Evolutionary conservation across 2,329 filamentous ascomycete genomes (phyloP), one percentile per base, ranked within the genome.

Genomic region (Fusarium nanum): DNA sequence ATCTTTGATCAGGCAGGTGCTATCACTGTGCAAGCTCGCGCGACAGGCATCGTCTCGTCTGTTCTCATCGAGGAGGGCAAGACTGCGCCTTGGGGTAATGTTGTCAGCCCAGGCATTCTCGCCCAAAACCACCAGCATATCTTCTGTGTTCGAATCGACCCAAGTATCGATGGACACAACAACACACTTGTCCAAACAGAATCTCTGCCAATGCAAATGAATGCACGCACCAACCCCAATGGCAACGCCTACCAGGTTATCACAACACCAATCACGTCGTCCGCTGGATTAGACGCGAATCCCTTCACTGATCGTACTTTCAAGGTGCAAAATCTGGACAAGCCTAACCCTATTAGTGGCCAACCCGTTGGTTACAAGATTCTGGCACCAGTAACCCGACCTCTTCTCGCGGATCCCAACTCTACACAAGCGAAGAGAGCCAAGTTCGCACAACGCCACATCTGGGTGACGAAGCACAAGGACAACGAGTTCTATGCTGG

Each of bases 81-180:
- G 57, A 81, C 73, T 27, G 85, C 68, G 73, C 77, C 76, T 9
- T 91, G 85, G 75, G 89, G 89, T 20, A 91, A 87, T 56, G 81
- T 91, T 1, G 90, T 93, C 3, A 83, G 84, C 0, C 86, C 88
- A 0, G 90, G 90, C 0, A 87, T 89, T 0, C 79, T 92, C 3
- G 91, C 90, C 0, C 88, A 89, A 66, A 89, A 91, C 76, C 90
- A 93, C 70, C 91, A 93, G 76, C 91, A 93, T 78, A 83, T 92
- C 46, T 92, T 93, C 75, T 85, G 83, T 27, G 78, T 89, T 45
- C 84, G 90, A 2, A 86, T 92, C 52, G 90, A 93, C 70, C 89
- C 90, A 0, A 87, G 87, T 13, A 84, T 91, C 42, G 89, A 91
- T 71, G 88, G 89, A 3, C 80, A 85, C 63, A 77, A 79, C 1